Percentiles rank a stretch among this genome's conserved stretches.
These are phyloP conservation scores for Euphorbia peplus DNA, from an alignment of 345 rosid genomes.

Conservation along the genomic window DNA sequence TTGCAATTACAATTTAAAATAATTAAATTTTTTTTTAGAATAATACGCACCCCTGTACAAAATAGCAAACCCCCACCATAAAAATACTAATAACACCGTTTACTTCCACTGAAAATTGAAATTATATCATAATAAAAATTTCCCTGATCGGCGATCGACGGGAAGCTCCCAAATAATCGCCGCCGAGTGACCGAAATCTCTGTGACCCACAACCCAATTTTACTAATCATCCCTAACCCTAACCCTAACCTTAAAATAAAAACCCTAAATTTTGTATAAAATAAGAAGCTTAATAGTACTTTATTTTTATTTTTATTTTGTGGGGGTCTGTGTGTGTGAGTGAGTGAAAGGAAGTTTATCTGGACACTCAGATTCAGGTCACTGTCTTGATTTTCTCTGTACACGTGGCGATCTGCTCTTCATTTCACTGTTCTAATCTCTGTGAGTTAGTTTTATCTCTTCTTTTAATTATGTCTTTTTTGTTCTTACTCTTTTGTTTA, in stretches of 20 bases:
- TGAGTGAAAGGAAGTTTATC: constrained; percentile 12
- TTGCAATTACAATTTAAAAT: background rate
- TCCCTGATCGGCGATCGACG: constrained; percentile 49
- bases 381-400: constrained; percentile 47
- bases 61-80: constrained; percentile 37
- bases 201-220: background rate
- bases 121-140: constrained; percentile 41
- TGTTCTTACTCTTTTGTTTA: constrained; percentile 19
- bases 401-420: constrained; percentile 65
- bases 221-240: constrained; percentile 5
- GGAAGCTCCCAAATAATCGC: constrained; percentile 35
- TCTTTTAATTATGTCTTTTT: constrained; percentile 10
- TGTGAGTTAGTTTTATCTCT: constrained; percentile 39
- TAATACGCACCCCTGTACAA: constrained; percentile 28
- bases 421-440: constrained; percentile 43
- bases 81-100: constrained; percentile 50
- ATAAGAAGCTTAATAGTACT: background rate
- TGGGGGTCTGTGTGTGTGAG: constrained; percentile 18
- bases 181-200: constrained; percentile 34
- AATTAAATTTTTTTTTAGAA: background rate
- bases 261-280: constrained; percentile 21
- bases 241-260: constrained; percentile 10
- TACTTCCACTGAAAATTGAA: constrained; percentile 37
- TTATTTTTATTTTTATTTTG: background rate
- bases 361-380: constrained; percentile 35